Conservation (phyloP, 352 stramenopile genomes). For the Globisporangium cylindrosporum region DNA sequence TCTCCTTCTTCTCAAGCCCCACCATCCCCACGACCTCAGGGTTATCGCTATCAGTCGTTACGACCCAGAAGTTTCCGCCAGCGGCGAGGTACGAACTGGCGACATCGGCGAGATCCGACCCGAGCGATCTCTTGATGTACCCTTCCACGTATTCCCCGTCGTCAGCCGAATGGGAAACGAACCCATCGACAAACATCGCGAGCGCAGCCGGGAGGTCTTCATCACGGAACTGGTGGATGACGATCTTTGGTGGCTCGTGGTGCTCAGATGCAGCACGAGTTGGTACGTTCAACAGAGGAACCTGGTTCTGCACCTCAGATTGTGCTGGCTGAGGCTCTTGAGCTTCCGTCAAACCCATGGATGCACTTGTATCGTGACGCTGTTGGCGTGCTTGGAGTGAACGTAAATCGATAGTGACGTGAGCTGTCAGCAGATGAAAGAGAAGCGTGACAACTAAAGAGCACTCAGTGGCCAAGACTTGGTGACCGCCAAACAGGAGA, state of each 20-base stretch:
- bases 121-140: slow-evolving; percentile 16
- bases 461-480: background rate
- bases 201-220: slow-evolving; percentile 5
- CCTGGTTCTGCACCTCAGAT: background rate
- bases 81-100: slow-evolving; percentile 7
- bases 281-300: background rate
- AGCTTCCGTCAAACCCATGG: background rate
- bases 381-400: background rate
- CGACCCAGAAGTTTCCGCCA: slow-evolving; percentile 49
- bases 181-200: slow-evolving; percentile 18
- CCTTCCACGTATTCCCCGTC: background rate
- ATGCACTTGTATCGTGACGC: background rate
- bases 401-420: background rate
- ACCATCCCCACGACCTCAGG: slow-evolving; percentile 37
- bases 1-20: slow-evolving; percentile 29
- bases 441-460: background rate
- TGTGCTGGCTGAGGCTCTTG: background rate
- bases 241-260: background rate
- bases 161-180: slow-evolving; percentile 1
- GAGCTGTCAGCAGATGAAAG: background rate
- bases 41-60: background rate
- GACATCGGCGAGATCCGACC: slow-evolving; percentile 13
- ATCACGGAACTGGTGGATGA: slow-evolving; percentile 16
- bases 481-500: background rate
- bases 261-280: too few species aligned